Conservation (phyloP, 1,139 yeast genomes). For the Lodderomyces theae region DNA sequence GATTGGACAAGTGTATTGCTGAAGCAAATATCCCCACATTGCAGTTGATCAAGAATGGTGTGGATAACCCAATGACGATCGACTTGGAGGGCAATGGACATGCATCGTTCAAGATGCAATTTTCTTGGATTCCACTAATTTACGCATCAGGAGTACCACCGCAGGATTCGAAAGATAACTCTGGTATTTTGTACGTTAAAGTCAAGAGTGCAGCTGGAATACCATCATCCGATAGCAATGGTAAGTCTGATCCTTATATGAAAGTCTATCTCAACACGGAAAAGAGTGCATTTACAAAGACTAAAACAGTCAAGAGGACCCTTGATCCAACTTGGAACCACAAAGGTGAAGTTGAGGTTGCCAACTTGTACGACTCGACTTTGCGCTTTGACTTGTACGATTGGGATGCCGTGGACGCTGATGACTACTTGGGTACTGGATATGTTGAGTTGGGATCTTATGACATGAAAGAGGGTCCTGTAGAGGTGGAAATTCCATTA, state of each 20-base stretch:
- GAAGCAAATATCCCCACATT: constrained; percentile 66
- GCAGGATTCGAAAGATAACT: constrained; percentile 70
- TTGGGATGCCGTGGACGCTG: constrained; percentile 91
- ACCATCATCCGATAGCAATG: constrained; percentile 81
- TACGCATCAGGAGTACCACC: constrained; percentile 59
- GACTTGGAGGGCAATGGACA: constrained; percentile 47
- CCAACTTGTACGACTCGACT: constrained; percentile 59
- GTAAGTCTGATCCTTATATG: constrained; percentile 90
- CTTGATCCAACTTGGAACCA: constrained; percentile 88
- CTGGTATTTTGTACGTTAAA: constrained; percentile 69
- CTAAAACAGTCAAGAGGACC: constrained; percentile 81
- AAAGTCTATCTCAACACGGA: constrained; percentile 63
- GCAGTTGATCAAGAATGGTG: constrained; percentile 66
- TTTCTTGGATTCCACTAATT: constrained; percentile 77
- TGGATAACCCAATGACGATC: constrained; percentile 50
- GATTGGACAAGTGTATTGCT: constrained; percentile 58
- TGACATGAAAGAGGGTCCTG: constrained; percentile 51
- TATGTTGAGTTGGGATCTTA: constrained; percentile 57
- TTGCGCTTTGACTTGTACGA: constrained; percentile 65
- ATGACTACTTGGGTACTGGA: constrained; percentile 78
- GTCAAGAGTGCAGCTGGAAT: constrained; percentile 67
- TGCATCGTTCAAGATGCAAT: constrained; percentile 55
- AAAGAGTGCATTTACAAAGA: constrained; percentile 58
- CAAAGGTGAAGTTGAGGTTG: constrained; percentile 47
- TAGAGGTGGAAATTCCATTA: constrained; percentile 54